Base-by-base conservation (phyloP, 306 rosid genomes). In the Datisca glomerata region DNA sequence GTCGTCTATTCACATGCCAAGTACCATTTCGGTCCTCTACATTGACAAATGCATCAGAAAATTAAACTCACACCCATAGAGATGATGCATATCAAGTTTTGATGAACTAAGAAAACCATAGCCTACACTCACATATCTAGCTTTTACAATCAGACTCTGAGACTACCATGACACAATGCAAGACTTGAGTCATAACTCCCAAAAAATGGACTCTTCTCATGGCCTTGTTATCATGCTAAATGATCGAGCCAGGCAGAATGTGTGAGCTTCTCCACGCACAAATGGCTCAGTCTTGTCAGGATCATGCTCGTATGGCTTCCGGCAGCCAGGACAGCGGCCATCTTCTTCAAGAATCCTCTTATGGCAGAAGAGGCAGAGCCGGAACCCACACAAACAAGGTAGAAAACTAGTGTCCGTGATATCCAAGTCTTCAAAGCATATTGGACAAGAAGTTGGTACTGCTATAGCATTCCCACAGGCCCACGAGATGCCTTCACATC, bases 331-430 rank as follows among this genome's bases (percentile, higher is more conserved):
- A 45, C 98, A 89, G 32, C 98, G 96, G 4, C 86, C 78, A 57
- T 84, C 98, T 50, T 69, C 74, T 46, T 89, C 98, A 12, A 89
- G 72, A 57, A 89, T 89, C 79, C 91, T 89, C 70, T 89, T 89
- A 66, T 89, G 93, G 66, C 98, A 89, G 70, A 89, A 89, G 34
- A 89, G 98, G 62, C 98, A 89, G 53, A 89, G 86, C 74, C 92
- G 70, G 55, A 80, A 89, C 22, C 98, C 96, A 24, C 98, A 89
- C 45, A 64, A 48, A 66, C 98, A 89, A 2, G 98, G 98, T 51
- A 78, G 34, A 49, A 89, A 89, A 46, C 93, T 78, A 0, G 93
- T 34, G 68, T 89, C 98, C 2, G 98, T 89, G 49, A 77, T 41
- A 61, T 89, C 98, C 29, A 89, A 76, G 61, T 89, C 98, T 65